These are phyloP conservation scores for Penicillium capsulatum DNA, from an alignment of 2,329 filamentous ascomycete genomes.

Conservation along the genomic window DNA sequence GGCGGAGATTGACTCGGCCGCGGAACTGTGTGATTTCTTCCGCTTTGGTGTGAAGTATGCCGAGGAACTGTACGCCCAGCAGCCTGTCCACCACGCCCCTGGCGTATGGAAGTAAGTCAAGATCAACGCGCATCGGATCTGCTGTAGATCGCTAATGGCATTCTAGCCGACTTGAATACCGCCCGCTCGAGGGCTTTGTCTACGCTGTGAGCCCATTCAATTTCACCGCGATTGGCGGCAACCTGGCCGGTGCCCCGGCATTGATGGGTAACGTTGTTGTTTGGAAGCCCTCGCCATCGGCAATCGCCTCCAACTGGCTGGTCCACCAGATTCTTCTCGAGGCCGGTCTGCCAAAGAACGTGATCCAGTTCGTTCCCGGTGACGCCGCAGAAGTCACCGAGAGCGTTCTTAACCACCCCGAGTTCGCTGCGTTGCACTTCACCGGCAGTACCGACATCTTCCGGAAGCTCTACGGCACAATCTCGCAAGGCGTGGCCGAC, in stretches of 20 bases:
- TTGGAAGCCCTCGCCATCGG: slow-evolving; percentile 92
- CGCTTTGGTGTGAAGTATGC: slow-evolving; percentile 90
- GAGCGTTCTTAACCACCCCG: slow-evolving; percentile 66
- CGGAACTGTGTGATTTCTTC: slow-evolving; percentile 88
- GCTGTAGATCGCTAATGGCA: neutral
- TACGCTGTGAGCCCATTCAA: slow-evolving; percentile 95
- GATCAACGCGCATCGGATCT: too few relatives aligned
- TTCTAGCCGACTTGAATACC: slow-evolving; percentile 69
- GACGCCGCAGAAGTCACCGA: slow-evolving; percentile 80
- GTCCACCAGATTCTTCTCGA: slow-evolving; percentile 87
- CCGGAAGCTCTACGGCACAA: slow-evolving; percentile 80
- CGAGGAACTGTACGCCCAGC: slow-evolving; percentile 81
- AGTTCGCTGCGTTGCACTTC: slow-evolving; percentile 91
- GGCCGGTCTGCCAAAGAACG: slow-evolving; percentile 80
- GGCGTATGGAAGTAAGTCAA: slow-evolving; percentile 73
- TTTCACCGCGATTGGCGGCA: slow-evolving; percentile 91
- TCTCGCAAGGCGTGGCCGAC: slow-evolving; percentile 74
- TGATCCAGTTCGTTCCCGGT: slow-evolving; percentile 91
- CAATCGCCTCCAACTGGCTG: slow-evolving; percentile 86
- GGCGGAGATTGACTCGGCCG: slow-evolving; percentile 95
- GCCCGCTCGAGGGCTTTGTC: slow-evolving; percentile 89
- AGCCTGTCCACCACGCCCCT: slow-evolving; percentile 76
- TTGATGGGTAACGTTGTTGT: slow-evolving; percentile 91
- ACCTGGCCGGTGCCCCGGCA: slow-evolving; percentile 76
- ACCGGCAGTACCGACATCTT: slow-evolving; percentile 91